These are phyloP conservation scores for Eucalyptus sp. DNA, from an alignment of 345 rosid genomes.

Conservation along the genomic window DNA sequence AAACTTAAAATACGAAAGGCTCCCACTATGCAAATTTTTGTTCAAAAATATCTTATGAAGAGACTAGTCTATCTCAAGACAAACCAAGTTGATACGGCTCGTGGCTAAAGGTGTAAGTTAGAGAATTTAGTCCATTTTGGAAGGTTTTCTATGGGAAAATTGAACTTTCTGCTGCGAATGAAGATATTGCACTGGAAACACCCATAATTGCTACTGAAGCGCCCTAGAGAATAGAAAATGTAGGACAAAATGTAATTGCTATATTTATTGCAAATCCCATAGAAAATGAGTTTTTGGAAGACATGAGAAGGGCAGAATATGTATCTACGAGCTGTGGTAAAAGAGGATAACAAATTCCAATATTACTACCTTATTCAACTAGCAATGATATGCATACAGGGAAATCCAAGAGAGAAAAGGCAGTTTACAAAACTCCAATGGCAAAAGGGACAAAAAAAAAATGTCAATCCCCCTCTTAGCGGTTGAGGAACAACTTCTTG, in stretches of 20 bases:
- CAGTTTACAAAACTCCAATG: neutral
- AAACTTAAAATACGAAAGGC: neutral
- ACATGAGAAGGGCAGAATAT: neutral
- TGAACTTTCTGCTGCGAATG: rapidly evolving
- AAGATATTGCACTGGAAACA: neutral
- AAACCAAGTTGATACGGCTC: neutral
- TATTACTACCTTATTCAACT: neutral
- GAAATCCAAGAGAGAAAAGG: neutral
- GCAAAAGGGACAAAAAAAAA: neutral
- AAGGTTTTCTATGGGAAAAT: neutral
- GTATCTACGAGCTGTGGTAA: neutral
- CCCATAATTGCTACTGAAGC: neutral
- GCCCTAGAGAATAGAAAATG: neutral
- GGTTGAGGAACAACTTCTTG: neutral
- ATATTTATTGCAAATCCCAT: neutral
- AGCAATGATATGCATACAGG: neutral
- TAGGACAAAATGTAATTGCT: neutral
- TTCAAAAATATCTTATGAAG: neutral
- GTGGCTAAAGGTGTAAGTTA: neutral
- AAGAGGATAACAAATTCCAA: neutral
- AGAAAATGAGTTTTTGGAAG: neutral
- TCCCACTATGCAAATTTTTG: neutral
- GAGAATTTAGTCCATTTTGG: neutral
- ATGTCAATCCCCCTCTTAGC: neutral
- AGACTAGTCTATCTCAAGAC: neutral